phyloP scores from a whole-genome alignment of 2,329 filamentous ascomycete species.

The Ceratocystis smalleyi region DNA sequence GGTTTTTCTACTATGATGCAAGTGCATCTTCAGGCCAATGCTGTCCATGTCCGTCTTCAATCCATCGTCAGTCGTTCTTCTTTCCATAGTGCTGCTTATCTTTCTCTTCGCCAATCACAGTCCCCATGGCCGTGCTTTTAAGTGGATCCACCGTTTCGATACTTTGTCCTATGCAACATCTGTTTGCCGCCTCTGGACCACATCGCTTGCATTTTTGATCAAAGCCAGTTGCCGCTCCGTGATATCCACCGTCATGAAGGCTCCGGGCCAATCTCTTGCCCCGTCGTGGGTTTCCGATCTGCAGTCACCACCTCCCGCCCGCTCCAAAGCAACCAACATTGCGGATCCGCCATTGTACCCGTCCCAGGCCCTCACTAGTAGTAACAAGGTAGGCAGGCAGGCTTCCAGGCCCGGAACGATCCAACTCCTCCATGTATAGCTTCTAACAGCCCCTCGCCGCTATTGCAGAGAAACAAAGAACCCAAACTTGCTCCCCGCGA shows the following conservation, averaged over 20 bases:
- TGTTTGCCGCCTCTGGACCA: background rate
- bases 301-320: slow-evolving; percentile 50
- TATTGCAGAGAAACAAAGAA: slow-evolving; percentile 37
- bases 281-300: slow-evolving; percentile 78
- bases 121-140: background rate
- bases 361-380: slow-evolving; percentile 31
- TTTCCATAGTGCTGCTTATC: background rate
- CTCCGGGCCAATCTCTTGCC: slow-evolving; percentile 20
- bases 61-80: background rate
- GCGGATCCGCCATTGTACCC: slow-evolving; percentile 79
- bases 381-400: too few relatives aligned
- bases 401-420: background rate
- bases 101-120: background rate
- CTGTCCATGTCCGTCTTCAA: background rate
- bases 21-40: too few relatives aligned
- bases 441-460: background rate
- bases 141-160: background rate
- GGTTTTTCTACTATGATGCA: too few relatives aligned
- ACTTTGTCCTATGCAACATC: background rate
- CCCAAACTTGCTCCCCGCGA: slow-evolving; percentile 37
- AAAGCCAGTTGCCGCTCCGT: background rate
- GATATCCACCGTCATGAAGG: background rate
- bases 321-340: slow-evolving; percentile 51
- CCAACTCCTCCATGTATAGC: background rate
- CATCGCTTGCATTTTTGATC: background rate